phyloP scores from a whole-genome alignment of 176 grass and related monocot species.

The Phragmites australis region DNA sequence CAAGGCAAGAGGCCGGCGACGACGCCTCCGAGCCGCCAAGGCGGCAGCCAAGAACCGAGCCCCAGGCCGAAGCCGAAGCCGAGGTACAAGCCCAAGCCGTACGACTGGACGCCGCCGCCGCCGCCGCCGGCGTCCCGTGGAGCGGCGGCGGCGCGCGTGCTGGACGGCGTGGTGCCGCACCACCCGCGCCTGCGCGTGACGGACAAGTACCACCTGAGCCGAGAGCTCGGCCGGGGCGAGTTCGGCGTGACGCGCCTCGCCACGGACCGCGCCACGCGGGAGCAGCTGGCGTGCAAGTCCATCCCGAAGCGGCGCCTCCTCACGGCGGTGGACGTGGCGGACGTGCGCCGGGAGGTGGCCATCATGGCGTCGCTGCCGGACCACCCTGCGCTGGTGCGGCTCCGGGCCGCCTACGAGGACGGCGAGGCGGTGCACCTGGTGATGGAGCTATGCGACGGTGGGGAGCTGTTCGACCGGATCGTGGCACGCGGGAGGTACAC shows the following conservation, averaged over 20 bases:
- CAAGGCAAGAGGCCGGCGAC: slow-evolving; percentile 25
- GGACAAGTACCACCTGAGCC: slow-evolving; percentile 67
- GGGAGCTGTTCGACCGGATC: slow-evolving; percentile 79
- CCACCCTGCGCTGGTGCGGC: slow-evolving; percentile 61
- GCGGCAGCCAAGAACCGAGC: background rate
- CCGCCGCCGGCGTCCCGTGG: background rate
- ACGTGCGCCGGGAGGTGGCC: slow-evolving; percentile 73
- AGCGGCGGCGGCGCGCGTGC: slow-evolving; percentile 29
- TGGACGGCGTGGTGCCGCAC: slow-evolving; percentile 70
- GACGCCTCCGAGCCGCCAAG: slow-evolving; percentile 32
- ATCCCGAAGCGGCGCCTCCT: slow-evolving; percentile 63
- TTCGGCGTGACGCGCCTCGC: slow-evolving; percentile 66
- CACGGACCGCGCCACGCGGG: slow-evolving; percentile 58
- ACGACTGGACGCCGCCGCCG: background rate
- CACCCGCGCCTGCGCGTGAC: slow-evolving; percentile 52
- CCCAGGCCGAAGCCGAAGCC: background rate
- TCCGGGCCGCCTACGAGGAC: slow-evolving; percentile 68
- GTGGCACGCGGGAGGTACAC: slow-evolving; percentile 72
- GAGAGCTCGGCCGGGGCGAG: slow-evolving; percentile 62
- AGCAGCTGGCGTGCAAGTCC: slow-evolving; percentile 76
- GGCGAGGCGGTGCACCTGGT: slow-evolving; percentile 72
- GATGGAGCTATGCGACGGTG: slow-evolving; percentile 85
- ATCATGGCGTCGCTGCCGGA: slow-evolving; percentile 73
- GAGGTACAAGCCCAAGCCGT: slow-evolving; percentile 40
- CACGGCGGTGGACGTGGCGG: slow-evolving; percentile 66